A percentile compares a stretch with the other conserved stretches of the same genome.
Evolutionary conservation across 768 basidiomycete species (phyloP).

Genomic region (Leccinum disarticulatum): DNA sequence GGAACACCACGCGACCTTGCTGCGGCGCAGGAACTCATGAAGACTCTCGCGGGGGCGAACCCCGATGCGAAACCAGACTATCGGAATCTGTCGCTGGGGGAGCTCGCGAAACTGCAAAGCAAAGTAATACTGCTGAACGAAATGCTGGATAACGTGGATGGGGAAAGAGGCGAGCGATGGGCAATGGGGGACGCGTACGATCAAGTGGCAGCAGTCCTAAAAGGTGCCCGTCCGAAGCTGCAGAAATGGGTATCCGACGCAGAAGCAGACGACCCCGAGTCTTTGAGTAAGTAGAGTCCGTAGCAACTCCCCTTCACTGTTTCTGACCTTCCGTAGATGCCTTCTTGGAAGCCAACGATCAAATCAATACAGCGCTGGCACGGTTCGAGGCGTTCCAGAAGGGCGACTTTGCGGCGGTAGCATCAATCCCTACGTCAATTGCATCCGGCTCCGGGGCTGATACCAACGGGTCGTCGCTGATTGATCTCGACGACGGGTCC

Average conservation of each 20-base stretch:
- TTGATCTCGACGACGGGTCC: constrained; percentile 69
- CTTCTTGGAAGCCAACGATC: constrained; percentile 94
- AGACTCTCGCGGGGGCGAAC: constrained; percentile 89
- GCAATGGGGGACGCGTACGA: constrained; percentile 92
- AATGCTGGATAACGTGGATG: constrained; percentile 91
- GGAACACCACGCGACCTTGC: constrained; percentile 95
- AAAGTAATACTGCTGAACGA: constrained; percentile 96
- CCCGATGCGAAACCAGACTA: constrained; percentile 96
- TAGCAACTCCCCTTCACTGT: background rate
- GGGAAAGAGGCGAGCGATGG: constrained; percentile 69
- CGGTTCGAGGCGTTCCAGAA: constrained; percentile 93
- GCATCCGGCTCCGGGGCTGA: constrained; percentile 30
- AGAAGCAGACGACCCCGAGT: constrained; percentile 84
- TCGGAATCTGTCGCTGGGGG: constrained; percentile 81
- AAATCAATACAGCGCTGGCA: constrained; percentile 88
- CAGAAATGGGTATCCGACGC: constrained; percentile 99
- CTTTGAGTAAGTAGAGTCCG: constrained; percentile 60
- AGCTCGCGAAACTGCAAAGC: constrained; percentile 91
- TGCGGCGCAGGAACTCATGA: constrained; percentile 97
- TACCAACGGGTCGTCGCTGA: constrained; percentile 51
- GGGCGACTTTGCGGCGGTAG: constrained; percentile 78
- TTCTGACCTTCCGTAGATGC: constrained; percentile 56
- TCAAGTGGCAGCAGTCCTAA: constrained; percentile 87
- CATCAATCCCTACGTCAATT: constrained; percentile 66
- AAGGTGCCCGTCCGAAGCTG: constrained; percentile 84